Conservation (phyloP, 306 rosid genomes). For the Quercus berberidifolia region DNA sequence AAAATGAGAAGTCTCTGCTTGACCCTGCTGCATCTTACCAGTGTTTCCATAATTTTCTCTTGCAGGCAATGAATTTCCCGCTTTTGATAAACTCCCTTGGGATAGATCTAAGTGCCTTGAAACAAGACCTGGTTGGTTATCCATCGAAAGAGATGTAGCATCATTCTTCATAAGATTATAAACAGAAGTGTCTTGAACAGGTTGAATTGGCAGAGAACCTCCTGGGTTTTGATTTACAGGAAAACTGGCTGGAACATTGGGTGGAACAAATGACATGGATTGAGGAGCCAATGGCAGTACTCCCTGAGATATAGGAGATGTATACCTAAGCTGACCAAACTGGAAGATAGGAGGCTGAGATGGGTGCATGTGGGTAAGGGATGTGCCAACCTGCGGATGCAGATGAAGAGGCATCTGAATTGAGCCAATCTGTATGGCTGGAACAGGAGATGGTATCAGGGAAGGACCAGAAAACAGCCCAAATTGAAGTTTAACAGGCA, state of each 20-base stretch:
- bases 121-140: constrained; percentile 40
- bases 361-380: constrained; percentile 68
- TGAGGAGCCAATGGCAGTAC: constrained; percentile 76
- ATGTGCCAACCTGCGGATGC: constrained; percentile 74
- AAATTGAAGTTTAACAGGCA: constrained; percentile 88
- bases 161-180: constrained; percentile 46
- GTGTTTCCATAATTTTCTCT: constrained; percentile 38
- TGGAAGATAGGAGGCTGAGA: constrained; percentile 90
- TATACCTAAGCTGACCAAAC: constrained; percentile 89
- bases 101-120: constrained; percentile 45
- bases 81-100: constrained; percentile 33
- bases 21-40: constrained; percentile 42
- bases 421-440: constrained; percentile 96
- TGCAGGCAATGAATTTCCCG: constrained; percentile 23
- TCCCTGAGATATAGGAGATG: constrained; percentile 79
- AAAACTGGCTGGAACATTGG: constrained; percentile 55
- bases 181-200: constrained; percentile 43
- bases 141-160: constrained; percentile 30
- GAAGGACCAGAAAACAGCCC: constrained; percentile 98
- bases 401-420: constrained; percentile 98
- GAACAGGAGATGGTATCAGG: constrained; percentile 88
- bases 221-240: constrained; percentile 57
- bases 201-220: constrained; percentile 50
- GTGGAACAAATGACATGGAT: constrained; percentile 69
- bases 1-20: constrained; percentile 31